Conservation (phyloP, 208 protist species). For the Leishmania tropica region DNA sequence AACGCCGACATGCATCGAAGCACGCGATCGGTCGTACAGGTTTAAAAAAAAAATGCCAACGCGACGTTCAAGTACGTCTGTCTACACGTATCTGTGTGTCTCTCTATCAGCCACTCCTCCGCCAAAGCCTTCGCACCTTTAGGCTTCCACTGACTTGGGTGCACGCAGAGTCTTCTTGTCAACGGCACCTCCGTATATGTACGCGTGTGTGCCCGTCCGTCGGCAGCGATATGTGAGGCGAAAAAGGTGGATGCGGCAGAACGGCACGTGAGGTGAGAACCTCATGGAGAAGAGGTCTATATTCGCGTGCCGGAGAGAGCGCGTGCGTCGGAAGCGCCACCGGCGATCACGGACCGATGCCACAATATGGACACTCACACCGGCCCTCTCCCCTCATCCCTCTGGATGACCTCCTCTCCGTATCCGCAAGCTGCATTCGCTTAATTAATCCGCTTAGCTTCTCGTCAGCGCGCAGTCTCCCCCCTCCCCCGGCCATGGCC, state of each 20-base stretch:
- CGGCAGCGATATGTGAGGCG: neutral
- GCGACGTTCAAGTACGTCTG: neutral
- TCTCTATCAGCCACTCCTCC: neutral
- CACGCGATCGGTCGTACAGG: neutral
- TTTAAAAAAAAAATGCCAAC: neutral
- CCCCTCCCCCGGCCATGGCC: neutral
- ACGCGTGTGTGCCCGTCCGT: neutral
- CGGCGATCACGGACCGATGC: neutral
- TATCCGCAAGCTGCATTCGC: neutral
- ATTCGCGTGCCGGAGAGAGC: neutral
- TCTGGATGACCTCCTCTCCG: neutral
- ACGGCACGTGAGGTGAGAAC: neutral
- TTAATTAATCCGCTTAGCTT: neutral
- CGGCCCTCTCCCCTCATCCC: neutral
- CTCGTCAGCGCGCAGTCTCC: too few species aligned
- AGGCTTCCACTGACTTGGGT: neutral
- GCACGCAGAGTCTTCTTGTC: neutral
- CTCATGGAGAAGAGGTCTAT: neutral
- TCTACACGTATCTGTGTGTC: neutral
- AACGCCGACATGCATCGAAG: neutral
- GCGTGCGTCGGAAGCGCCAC: neutral
- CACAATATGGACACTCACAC: neutral
- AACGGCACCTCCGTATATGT: neutral
- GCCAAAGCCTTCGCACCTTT: neutral
- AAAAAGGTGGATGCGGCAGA: neutral